Percentiles rank a stretch among this genome's conserved stretches.
These are phyloP conservation scores for Amanita subjunquillea DNA, from an alignment of 768 basidiomycete species.

Conservation along the genomic window DNA sequence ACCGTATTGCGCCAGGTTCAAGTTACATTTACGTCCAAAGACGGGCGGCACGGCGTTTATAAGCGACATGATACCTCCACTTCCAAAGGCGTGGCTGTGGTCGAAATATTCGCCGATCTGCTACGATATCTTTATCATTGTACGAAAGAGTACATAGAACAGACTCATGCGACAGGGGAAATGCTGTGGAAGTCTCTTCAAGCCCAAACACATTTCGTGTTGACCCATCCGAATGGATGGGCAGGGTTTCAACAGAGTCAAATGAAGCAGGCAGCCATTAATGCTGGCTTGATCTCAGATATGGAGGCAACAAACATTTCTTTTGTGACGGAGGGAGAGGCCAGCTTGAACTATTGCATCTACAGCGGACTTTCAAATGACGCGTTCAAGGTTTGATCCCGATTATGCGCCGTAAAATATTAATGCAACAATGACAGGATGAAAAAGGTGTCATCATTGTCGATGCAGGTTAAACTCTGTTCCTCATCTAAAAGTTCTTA, in stretches of 20 bases:
- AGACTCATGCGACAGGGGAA: conserved; percentile 23
- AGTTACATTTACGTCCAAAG: conserved; percentile 12
- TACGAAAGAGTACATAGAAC: conserved; percentile 26
- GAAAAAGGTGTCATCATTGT: conserved; percentile 29
- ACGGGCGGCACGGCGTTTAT: not conserved
- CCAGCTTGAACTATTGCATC: conserved; percentile 42
- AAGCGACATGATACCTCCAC: conserved; percentile 12
- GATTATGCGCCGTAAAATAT: not conserved
- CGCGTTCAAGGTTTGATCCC: conserved; percentile 14
- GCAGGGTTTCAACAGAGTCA: conserved; percentile 33
- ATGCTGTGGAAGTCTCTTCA: conserved; percentile 29
- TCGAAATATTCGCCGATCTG: conserved; percentile 29
- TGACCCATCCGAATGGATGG: conserved; percentile 44
- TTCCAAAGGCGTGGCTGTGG: conserved; percentile 23
- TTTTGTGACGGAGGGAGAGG: conserved; percentile 49
- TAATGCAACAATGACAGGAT: conserved; percentile 5
- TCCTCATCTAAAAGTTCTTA: not conserved
- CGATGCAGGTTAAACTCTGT: conserved; percentile 23
- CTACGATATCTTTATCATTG: conserved; percentile 28
- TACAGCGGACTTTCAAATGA: conserved; percentile 25
- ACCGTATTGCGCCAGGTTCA: conserved; percentile 10
- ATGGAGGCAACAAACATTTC: conserved; percentile 26
- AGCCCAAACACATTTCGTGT: conserved; percentile 26
- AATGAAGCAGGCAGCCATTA: conserved; percentile 32
- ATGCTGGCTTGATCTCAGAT: conserved; percentile 30